Base-by-base conservation (phyloP, 371 early-diverging fungal genomes). In the Syncephalis fuscata region DNA sequence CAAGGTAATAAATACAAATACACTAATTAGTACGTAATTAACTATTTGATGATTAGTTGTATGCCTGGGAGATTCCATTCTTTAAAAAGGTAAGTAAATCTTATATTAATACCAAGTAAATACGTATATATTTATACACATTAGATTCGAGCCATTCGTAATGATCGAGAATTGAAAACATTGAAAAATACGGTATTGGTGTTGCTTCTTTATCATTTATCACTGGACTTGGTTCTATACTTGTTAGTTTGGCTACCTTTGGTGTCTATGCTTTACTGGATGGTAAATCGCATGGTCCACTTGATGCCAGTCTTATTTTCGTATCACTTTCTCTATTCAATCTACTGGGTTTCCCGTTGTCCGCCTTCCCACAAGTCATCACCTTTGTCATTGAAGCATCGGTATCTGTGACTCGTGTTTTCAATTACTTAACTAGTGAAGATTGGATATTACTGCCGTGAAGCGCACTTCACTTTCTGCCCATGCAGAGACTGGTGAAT, bases 261-360 rank as follows among this genome's bases (percentile, higher is more conserved):
- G 73, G 79, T 0, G 66, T 85, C 1, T 92, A 87, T 52, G 66
- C 73, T n/a, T 48, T 73, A 19, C 62, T 69, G 15, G 58, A 64
- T 39, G 65, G 62, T 47, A 45, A 56, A 16, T 32, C 32, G 11
- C 32, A 32, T 11, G 32, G 32, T 11, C 79, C 82, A 3, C 63
- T 92, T 61, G 83, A 79, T 0, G 71, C 82, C 10, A 74, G 74
- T 39, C 63, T 76, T 52, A 85, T 88, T 0, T 94, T 93, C 63
- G 85, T 90, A 1, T 73, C 92, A 19, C 72, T 97, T 50, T 66
- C 92, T 1, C 71, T 94, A 10, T 92, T 97, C 73, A 90, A 89
- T 62, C 67, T 93, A 52, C 69, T 97, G n/a, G 86, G 84, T 56
- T 88, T 88, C 74, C 95, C 95, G 41, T 63, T 94, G 24, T 50